These are phyloP conservation scores for Mesembryanthemum crystallinum DNA, from an alignment of 148 eudicot species.

Conservation along the genomic window DNA sequence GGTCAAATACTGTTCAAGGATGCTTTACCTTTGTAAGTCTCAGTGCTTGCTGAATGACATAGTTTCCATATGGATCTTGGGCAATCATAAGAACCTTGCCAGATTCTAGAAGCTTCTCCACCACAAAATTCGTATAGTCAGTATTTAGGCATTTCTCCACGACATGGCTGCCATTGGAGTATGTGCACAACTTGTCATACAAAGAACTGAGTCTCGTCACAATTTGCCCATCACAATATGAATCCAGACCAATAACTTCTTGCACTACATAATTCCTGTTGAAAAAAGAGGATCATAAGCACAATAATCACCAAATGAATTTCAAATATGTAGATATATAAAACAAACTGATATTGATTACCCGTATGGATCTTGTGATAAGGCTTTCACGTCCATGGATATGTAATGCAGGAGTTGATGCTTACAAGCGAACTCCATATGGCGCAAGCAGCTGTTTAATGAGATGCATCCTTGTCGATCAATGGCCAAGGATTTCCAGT, in stretches of 20 bases:
- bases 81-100: background rate
- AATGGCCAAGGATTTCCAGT: constrained; percentile 1
- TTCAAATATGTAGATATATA: too few species aligned
- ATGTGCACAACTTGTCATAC: background rate
- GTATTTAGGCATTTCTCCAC: constrained; percentile 16
- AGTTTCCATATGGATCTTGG: constrained; percentile 15
- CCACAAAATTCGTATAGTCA: background rate
- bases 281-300: too few species aligned
- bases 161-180: constrained; percentile 19
- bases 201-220: background rate
- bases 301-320: background rate
- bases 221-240: background rate
- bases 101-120: background rate
- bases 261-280: constrained; percentile 26
- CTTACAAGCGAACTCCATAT: constrained; percentile 2
- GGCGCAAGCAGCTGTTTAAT: constrained; percentile 10
- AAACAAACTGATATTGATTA: background rate
- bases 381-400: background rate
- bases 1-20: too few species aligned
- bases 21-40: constrained; percentile 7
- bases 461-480: constrained; percentile 17
- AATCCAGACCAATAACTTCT: background rate
- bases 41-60: constrained; percentile 24
- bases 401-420: background rate
- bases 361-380: constrained; percentile 16